Evolutionary conservation across 352 stramenopile species (phyloP).

Genomic region (Phytophthora ohioensis): DNA sequence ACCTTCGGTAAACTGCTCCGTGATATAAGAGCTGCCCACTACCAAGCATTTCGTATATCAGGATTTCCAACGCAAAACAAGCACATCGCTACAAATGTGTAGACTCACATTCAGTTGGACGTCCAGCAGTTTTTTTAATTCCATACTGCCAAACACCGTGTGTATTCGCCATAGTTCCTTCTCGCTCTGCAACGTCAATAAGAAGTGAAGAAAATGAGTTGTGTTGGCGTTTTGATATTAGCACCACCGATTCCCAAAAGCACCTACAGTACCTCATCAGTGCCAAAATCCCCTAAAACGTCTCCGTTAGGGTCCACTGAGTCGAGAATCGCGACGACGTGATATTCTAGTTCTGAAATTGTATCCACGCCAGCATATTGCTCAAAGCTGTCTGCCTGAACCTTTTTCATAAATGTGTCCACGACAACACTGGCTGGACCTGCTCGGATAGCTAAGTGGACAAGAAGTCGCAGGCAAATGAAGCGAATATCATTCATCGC

Average conservation of each 20-base stretch:
- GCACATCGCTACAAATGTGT: neutral
- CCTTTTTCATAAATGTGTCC: slow-evolving; percentile 44
- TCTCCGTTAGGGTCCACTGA: slow-evolving; percentile 36
- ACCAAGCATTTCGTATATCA: too few relatives aligned
- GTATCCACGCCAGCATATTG: slow-evolving; percentile 48
- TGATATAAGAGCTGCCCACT: slow-evolving; percentile 64
- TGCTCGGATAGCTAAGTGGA: slow-evolving; percentile 52
- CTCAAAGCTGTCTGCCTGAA: slow-evolving; percentile 41
- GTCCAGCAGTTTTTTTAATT: slow-evolving; percentile 55
- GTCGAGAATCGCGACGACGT: slow-evolving; percentile 51
- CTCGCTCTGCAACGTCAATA: slow-evolving; percentile 18
- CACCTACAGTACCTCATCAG: slow-evolving; percentile 46
- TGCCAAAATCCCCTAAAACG: slow-evolving; percentile 26
- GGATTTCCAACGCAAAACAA: neutral
- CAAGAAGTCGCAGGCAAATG: slow-evolving; percentile 62
- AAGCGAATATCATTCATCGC: slow-evolving; percentile 56
- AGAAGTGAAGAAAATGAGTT: neutral
- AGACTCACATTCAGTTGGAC: slow-evolving; percentile 60
- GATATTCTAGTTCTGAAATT: slow-evolving; percentile 58
- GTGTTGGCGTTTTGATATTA: neutral
- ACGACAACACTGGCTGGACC: slow-evolving; percentile 49
- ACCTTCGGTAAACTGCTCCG: slow-evolving; percentile 49
- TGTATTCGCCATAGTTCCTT: slow-evolving; percentile 43
- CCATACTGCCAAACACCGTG: slow-evolving; percentile 56
- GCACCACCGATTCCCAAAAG: neutral